phyloP scores from a whole-genome alignment of 2,329 filamentous ascomycete genomes.

The Phyllosticta citrichinensis region DNA sequence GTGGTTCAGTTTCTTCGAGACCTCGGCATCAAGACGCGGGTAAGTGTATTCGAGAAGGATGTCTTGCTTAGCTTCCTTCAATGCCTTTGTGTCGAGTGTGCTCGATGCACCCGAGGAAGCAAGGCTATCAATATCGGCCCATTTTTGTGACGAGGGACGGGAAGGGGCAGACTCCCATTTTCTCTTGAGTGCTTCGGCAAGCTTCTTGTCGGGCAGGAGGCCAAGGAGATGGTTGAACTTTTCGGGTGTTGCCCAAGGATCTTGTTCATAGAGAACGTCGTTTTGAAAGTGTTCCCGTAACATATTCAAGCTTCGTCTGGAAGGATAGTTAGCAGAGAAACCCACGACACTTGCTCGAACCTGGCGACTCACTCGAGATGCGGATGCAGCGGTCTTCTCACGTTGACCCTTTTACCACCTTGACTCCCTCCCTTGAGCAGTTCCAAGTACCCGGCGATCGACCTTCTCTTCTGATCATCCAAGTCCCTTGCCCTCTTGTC shows the following conservation, averaged over 20 bases:
- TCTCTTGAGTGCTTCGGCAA: constrained; percentile 69
- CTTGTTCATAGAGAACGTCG: constrained; percentile 73
- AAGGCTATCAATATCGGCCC: constrained; percentile 83
- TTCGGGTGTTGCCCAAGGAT: constrained; percentile 67
- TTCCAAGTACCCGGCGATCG: constrained; percentile 83
- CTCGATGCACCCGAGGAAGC: constrained; percentile 68
- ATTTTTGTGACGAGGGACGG: constrained; percentile 70
- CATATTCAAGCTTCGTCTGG: constrained; percentile 70
- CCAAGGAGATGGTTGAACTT: constrained; percentile 68
- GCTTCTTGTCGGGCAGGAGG: constrained; percentile 69
- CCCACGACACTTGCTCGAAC: neutral
- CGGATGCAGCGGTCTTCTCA: constrained; percentile 77
- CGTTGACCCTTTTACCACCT: constrained; percentile 76
- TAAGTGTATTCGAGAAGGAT: constrained; percentile 97
- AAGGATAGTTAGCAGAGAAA: neutral
- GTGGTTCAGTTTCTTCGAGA: constrained; percentile 96
- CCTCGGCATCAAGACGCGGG: constrained; percentile 89
- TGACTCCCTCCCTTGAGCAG: constrained; percentile 79
- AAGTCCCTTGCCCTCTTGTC: constrained; percentile 76
- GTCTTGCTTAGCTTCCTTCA: constrained; percentile 88
- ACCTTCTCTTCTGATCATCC: constrained; percentile 75
- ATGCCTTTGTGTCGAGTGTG: constrained; percentile 58
- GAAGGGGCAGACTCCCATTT: constrained; percentile 85
- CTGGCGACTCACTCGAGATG: constrained; percentile 56
- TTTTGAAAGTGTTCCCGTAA: constrained; percentile 75